These are phyloP conservation scores for Plasmodium blacklocki DNA, from an alignment of 169 alveolate genomes.

Conservation along the genomic window DNA sequence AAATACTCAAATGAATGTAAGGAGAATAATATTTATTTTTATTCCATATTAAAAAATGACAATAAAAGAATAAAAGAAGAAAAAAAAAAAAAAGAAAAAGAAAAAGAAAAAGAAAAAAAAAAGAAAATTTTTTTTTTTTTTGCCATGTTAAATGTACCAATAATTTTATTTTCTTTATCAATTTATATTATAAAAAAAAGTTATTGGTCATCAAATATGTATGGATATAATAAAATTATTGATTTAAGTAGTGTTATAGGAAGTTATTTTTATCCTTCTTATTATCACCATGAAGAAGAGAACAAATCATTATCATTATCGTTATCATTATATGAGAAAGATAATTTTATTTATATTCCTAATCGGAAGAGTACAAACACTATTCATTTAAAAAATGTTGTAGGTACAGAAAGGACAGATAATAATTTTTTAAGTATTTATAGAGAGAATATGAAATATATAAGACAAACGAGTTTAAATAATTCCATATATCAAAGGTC, in stretches of 20 bases:
- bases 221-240: too few relatives aligned
- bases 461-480: conserved; percentile 61
- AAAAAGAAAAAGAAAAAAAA: too few relatives aligned
- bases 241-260: background rate
- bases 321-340: conserved; percentile 1
- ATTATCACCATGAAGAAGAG: background rate
- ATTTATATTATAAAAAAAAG: too few relatives aligned
- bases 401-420: conserved; percentile 42
- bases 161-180: too few relatives aligned
- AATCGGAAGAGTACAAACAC: conserved; percentile 44
- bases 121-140: too few relatives aligned
- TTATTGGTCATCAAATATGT: too few relatives aligned
- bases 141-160: too few relatives aligned
- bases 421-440: conserved; percentile 57
- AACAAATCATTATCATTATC: background rate
- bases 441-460: conserved; percentile 54
- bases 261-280: background rate
- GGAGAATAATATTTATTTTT: too few relatives aligned
- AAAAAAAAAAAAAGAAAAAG: too few relatives aligned
- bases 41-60: too few relatives aligned
- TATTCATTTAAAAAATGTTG: conserved; percentile 39
- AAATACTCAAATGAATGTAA: too few relatives aligned
- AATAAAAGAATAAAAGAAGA: too few relatives aligned
- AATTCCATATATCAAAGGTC: conserved; percentile 39
- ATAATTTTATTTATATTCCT: conserved; percentile 32